phyloP scores from a whole-genome alignment of 768 basidiomycete species.

The Lactifluus echinatus region DNA sequence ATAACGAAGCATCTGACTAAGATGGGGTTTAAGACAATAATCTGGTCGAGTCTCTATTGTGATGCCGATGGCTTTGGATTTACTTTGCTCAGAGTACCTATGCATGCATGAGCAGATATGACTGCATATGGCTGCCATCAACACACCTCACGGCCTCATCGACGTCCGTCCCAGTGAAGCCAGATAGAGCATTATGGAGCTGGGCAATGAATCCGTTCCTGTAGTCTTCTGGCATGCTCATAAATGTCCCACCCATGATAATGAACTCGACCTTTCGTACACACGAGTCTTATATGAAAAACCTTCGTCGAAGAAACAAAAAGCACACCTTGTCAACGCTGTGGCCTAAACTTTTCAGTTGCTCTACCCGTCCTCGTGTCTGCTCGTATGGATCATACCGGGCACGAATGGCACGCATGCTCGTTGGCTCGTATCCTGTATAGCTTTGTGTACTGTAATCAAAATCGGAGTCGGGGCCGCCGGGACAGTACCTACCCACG shows the following conservation, averaged over 20 bases:
- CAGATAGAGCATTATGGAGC: slow-evolving; percentile 92
- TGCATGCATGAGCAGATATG: background rate
- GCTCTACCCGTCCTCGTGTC: slow-evolving; percentile 90
- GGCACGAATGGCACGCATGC: slow-evolving; percentile 97
- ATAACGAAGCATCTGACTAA: slow-evolving; percentile 98
- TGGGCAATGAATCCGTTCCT: slow-evolving; percentile 90
- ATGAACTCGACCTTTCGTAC: slow-evolving; percentile 67
- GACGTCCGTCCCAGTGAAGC: slow-evolving; percentile 86
- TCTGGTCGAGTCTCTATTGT: slow-evolving; percentile 98
- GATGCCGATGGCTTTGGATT: slow-evolving; percentile 97
- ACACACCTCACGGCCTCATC: slow-evolving; percentile 87
- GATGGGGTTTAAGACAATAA: slow-evolving; percentile 93
- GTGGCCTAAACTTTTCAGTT: slow-evolving; percentile 91
- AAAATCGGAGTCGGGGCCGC: slow-evolving; percentile 98
- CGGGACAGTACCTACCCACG: slow-evolving; percentile 81
- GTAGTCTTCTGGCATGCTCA: slow-evolving; percentile 99
- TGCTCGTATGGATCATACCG: slow-evolving; percentile 97
- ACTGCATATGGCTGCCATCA: background rate
- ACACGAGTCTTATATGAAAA: background rate
- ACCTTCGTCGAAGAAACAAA: background rate
- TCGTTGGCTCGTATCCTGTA: slow-evolving; percentile 93
- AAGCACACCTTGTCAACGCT: slow-evolving; percentile 82
- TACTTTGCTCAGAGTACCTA: slow-evolving; percentile 92
- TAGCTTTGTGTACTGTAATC: slow-evolving; percentile 98
- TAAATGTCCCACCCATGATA: slow-evolving; percentile 98